Evolutionary conservation across 169 alveolate genomes (phyloP), one percentile per base, ranked within the genome.

Genomic region (Cryptosporidium meleagridis): DNA sequence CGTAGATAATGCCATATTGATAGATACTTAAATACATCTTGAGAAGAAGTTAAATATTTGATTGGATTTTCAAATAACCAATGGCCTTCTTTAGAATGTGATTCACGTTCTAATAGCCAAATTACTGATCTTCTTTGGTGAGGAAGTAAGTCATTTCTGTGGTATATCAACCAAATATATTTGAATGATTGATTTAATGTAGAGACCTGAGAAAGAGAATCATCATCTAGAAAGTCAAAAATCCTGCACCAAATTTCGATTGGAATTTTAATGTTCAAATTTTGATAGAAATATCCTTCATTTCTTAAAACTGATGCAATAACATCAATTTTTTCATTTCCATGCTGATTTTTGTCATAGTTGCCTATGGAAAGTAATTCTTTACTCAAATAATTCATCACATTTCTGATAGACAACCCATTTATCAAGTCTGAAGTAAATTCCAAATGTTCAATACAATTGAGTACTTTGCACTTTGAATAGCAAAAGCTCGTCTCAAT

Each of bases 61-160:
- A 80, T 61, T 12, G 72, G 89, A 39, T 51, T 80, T 41, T 70
- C 41, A 62, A 61, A 62, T 35, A 80, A 33, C 89, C 89, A 80
- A 29, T 65, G 72, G 6, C 55, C 35, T n/a, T 62, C 18, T 18
- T 41, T 23, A 29, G 44, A 18, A 75, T 33, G 71, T 12, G 52
- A 44, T 51, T 80, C 89, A 45, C 89, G 52, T 65, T 80, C 39
- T 41, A 80, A 33, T n/a, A 80, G 18, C 75, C 72, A 59, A 3
- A 69, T 37, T 10, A 80, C 89, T 7, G 89, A 80, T 80, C 52
- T 59, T 80, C 89, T 61, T 21, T 80, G 89, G 1, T 80, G 89
- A 23, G 89, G 89, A 21, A 80, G 59, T n/a, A 80, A 31, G 31
- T 35, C 12, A 80, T 80, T 80, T 41, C 68, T 59, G 10, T 61